phyloP scores from a whole-genome alignment of 202 grass and related monocot species.

The Dendrocalamus latiflorus region DNA sequence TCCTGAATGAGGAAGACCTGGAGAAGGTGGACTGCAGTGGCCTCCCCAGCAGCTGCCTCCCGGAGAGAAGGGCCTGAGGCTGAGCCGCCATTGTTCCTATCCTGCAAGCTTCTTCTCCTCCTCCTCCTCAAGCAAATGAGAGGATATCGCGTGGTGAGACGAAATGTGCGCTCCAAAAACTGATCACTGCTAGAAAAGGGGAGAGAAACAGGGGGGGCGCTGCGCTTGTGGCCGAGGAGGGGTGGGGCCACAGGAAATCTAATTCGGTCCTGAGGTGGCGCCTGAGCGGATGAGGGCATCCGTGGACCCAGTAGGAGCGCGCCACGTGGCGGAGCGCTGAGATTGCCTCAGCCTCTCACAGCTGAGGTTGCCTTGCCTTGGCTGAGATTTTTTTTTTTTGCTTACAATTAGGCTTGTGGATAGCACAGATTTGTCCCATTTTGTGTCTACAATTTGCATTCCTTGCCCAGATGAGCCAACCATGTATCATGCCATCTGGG shows the following conservation, averaged over 20 bases:
- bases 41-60: slow-evolving; percentile 71
- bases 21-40: slow-evolving; percentile 51
- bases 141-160: neutral
- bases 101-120: neutral
- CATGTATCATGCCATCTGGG: neutral
- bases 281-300: slow-evolving; percentile 56
- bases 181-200: slow-evolving; percentile 24
- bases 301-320: slow-evolving; percentile 42
- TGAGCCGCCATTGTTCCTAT: slow-evolving; percentile 51
- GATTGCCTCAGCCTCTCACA: slow-evolving; percentile 29
- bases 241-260: slow-evolving; percentile 55
- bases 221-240: slow-evolving; percentile 2
- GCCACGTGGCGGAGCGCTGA: slow-evolving; percentile 46
- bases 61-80: slow-evolving; percentile 85
- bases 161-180: slow-evolving; percentile 39
- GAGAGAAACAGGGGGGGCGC: neutral
- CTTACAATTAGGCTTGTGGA: neutral
- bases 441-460: neutral
- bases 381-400: neutral
- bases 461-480: neutral
- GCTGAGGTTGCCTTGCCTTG: neutral
- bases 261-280: slow-evolving; percentile 34
- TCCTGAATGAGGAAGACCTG: slow-evolving; percentile 45
- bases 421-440: neutral
- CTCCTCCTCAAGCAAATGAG: neutral